Conservation (phyloP, 2,329 filamentous ascomycete species). For the Xylariales sp. region DNA sequence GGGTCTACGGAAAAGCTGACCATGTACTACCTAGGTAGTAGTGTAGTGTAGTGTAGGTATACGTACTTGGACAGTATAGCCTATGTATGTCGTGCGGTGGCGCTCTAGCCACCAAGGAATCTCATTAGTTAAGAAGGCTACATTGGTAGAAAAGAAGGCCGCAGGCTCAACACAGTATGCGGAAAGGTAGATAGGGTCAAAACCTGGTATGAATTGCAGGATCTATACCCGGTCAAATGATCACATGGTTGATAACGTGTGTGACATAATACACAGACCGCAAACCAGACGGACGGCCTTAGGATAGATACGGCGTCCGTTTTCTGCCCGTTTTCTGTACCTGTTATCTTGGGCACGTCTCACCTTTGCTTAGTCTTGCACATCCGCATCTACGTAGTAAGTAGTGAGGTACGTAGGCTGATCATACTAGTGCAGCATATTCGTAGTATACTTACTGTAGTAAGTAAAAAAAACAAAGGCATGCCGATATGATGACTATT, state of each 20-base stretch:
- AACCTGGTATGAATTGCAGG: constrained; percentile 22
- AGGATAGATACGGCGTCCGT: neutral
- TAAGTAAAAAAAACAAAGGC: too few species aligned
- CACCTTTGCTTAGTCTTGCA: neutral
- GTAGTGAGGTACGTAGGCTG: too few species aligned
- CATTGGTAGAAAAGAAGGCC: neutral
- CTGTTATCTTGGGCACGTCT: constrained; percentile 3
- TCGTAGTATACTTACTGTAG: too few species aligned
- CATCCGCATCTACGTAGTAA: neutral
- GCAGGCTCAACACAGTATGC: constrained; percentile 1
- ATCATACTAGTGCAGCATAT: too few species aligned
- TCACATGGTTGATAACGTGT: constrained; percentile 25
- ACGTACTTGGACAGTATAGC: too few species aligned
- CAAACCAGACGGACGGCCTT: neutral
- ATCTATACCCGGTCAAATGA: constrained; percentile 20
- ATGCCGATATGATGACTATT: too few species aligned
- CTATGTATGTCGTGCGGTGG: constrained; percentile 8
- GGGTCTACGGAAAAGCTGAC: neutral
- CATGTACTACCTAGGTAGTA: too few species aligned
- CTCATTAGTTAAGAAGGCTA: constrained; percentile 6
- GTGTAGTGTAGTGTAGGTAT: too few species aligned
- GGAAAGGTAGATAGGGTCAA: constrained; percentile 7
- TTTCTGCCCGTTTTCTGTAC: neutral
- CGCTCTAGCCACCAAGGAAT: neutral
- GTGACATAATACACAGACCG: constrained; percentile 9